Evolutionary conservation across 108 stramenopile genomes (phyloP).

Genomic region (Fragilaria crotonensis): DNA sequence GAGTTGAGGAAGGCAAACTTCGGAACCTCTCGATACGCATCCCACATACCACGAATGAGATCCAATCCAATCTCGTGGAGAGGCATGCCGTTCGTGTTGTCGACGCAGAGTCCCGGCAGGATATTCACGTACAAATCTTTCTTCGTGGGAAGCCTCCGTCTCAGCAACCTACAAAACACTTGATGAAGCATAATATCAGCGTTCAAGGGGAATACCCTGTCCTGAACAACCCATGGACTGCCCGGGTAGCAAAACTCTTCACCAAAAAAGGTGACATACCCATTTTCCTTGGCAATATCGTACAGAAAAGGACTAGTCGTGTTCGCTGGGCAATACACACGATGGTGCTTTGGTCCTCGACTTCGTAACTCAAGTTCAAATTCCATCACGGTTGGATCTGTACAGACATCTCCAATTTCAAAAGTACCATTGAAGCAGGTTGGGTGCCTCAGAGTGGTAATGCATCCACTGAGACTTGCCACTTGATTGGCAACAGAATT

Average conservation of each 20-base stretch:
- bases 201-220: constrained; percentile 24
- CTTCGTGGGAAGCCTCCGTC: not conserved
- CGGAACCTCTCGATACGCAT: constrained; percentile 19
- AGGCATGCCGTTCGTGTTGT: not conserved
- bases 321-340: not conserved
- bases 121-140: not conserved
- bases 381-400: not conserved
- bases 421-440: constrained; percentile 10
- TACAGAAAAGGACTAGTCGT: constrained; percentile 17
- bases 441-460: not conserved
- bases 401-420: not conserved
- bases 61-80: not conserved
- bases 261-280: constrained; percentile 50
- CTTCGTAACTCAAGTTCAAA: not conserved
- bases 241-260: constrained; percentile 56
- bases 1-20: constrained; percentile 52
- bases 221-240: constrained; percentile 38
- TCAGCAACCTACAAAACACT: constrained; percentile 28
- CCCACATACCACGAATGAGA: constrained; percentile 31
- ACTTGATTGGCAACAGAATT: constrained; percentile 9
- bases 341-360: not conserved
- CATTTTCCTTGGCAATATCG: constrained; percentile 16
- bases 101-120: not conserved
- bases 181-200: constrained; percentile 22
- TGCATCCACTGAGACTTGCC: not conserved